These are phyloP conservation scores for Stemphylium lycopersici DNA, from an alignment of 2,329 filamentous ascomycete genomes.

Conservation along the genomic window DNA sequence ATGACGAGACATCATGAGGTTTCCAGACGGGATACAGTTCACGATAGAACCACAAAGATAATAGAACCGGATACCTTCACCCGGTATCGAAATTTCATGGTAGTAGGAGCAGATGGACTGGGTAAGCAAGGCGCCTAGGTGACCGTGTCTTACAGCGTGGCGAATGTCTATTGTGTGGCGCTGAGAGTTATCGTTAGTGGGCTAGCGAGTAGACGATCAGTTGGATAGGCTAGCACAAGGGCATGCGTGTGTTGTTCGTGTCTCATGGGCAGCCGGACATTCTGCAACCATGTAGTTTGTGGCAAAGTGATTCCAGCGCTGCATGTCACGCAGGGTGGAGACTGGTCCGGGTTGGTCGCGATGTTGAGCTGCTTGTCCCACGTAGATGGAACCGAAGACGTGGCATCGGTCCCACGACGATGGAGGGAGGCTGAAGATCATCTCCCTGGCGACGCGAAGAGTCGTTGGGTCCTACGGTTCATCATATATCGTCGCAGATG, in stretches of 20 bases:
- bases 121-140: neutral
- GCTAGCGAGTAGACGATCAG: neutral
- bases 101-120: neutral
- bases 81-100: neutral
- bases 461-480: too few relatives aligned
- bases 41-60: neutral
- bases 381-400: neutral
- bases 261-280: neutral
- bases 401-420: neutral
- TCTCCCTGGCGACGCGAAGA: too few relatives aligned
- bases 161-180: neutral
- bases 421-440: neutral
- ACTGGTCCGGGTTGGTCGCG: neutral
- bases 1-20: neutral
- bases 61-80: neutral
- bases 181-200: neutral
- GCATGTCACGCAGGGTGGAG: slow-evolving; percentile 1
- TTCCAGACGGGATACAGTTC: neutral
- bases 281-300: neutral
- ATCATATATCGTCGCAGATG: neutral
- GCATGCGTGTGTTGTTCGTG: neutral
- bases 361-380: neutral
- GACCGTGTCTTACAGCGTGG: neutral
- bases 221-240: neutral
- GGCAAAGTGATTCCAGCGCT: neutral